phyloP scores from a whole-genome alignment of 805 yeast species.

The Candida quercuum region DNA sequence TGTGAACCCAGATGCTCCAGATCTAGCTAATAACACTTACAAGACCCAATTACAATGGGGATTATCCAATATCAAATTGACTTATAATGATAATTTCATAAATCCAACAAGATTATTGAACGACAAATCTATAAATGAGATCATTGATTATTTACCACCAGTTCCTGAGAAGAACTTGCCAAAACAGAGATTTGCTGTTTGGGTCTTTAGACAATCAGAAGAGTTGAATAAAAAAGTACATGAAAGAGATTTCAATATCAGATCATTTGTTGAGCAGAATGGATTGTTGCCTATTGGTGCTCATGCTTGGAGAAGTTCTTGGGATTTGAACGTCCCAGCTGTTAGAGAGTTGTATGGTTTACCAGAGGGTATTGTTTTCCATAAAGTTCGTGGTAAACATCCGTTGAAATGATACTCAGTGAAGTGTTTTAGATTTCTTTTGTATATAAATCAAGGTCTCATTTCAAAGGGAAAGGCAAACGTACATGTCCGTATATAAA shows the following conservation, averaged over 20 bases:
- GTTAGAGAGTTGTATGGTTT: constrained; percentile 73
- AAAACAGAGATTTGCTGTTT: constrained; percentile 74
- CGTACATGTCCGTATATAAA: too few relatives aligned
- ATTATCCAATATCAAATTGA: constrained; percentile 57
- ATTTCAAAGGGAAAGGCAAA: too few relatives aligned
- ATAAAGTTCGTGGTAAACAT: constrained; percentile 25
- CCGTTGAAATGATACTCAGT: constrained; percentile 7
- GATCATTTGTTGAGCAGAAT: constrained; percentile 54
- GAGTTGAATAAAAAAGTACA: constrained; percentile 16
- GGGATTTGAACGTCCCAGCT: constrained; percentile 66
- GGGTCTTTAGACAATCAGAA: constrained; percentile 79
- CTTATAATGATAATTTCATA: constrained; percentile 52
- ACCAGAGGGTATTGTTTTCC: constrained; percentile 70
- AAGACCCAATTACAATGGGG: constrained; percentile 76
- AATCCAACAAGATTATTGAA: constrained; percentile 30
- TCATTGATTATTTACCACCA: constrained; percentile 70
- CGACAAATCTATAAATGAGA: constrained; percentile 33
- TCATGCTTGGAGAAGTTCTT: constrained; percentile 81
- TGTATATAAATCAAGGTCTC: too few relatives aligned
- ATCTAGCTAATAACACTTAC: constrained; percentile 60
- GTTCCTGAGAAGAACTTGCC: constrained; percentile 86
- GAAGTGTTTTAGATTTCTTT: too few relatives aligned
- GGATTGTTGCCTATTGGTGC: constrained; percentile 80
- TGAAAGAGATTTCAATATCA: constrained; percentile 58
- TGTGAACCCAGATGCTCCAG: constrained; percentile 92